Percentiles rank a stretch among this genome's conserved stretches.
Evolutionary conservation across 257 asterid species (phyloP).

Genomic region (Ligustrum vulgare): DNA sequence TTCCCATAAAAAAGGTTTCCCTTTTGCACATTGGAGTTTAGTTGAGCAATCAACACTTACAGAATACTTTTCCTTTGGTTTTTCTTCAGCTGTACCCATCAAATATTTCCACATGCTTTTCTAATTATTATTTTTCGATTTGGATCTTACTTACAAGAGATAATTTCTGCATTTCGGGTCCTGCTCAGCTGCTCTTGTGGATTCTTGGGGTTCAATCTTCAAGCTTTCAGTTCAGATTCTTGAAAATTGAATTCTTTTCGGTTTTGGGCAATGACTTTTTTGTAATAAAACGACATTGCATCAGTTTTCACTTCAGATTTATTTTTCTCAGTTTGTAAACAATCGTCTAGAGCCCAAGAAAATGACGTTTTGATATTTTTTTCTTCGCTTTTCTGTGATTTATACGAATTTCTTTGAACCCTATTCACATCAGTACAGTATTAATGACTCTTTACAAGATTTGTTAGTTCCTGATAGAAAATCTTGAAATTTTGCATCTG

Average conservation of each 20-base stretch:
- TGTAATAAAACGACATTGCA: slow-evolving; percentile 24
- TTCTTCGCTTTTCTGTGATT: not conserved
- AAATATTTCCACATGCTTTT: slow-evolving; percentile 14
- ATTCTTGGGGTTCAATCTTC: slow-evolving; percentile 19
- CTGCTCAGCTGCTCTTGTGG: slow-evolving; percentile 21
- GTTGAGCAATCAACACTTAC: slow-evolving; percentile 46
- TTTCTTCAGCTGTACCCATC: slow-evolving; percentile 38
- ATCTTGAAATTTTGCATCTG: slow-evolving; percentile 34
- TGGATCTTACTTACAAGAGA: slow-evolving; percentile 20
- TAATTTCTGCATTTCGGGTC: slow-evolving; percentile 25
- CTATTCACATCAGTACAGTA: slow-evolving; percentile 8
- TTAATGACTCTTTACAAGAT: slow-evolving; percentile 15
- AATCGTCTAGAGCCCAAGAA: slow-evolving; percentile 7
- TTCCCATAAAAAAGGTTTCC: slow-evolving; percentile 29
- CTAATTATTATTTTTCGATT: slow-evolving; percentile 17
- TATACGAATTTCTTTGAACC: slow-evolving; percentile 13
- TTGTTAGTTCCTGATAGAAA: slow-evolving; percentile 6
- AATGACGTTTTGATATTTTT: not conserved
- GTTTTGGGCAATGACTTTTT: slow-evolving; percentile 18
- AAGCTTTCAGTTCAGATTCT: slow-evolving; percentile 22
- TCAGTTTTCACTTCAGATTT: slow-evolving; percentile 7
- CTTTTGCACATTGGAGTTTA: slow-evolving; percentile 37
- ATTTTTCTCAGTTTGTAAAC: not conserved
- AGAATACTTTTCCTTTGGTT: slow-evolving; percentile 32
- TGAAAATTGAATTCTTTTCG: slow-evolving; percentile 11